phyloP scores from a whole-genome alignment of 768 basidiomycete species.

The Kwoniella newhampshirensis region DNA sequence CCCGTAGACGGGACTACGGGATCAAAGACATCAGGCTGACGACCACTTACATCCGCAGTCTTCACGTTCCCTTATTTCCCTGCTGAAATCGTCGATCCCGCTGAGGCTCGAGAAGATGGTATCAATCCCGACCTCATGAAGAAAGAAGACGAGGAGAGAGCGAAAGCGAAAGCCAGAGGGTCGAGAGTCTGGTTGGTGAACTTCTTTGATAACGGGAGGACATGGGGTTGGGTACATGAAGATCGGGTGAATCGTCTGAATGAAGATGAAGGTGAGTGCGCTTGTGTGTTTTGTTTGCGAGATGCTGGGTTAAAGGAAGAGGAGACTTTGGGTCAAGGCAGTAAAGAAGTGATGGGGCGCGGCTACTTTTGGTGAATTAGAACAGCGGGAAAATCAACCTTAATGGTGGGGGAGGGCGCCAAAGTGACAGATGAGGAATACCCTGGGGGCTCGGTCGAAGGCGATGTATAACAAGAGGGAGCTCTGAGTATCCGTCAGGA shows the following conservation, averaged over 20 bases:
- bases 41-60: slow-evolving; percentile 1
- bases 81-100: slow-evolving; percentile 64
- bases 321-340: too few species aligned
- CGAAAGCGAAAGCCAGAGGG: slow-evolving; percentile 50
- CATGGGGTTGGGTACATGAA: slow-evolving; percentile 66
- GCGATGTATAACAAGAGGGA: too few species aligned
- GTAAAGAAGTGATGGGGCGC: too few species aligned
- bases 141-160: slow-evolving; percentile 25
- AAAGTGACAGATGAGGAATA: not conserved
- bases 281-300: not conserved
- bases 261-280: slow-evolving; percentile 64
- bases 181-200: slow-evolving; percentile 66
- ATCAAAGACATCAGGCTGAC: too few species aligned
- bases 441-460: too few species aligned
- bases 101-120: slow-evolving; percentile 59
- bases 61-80: slow-evolving; percentile 82
- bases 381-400: too few species aligned
- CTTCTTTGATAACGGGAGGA: slow-evolving; percentile 68
- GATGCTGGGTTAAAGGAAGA: too few species aligned
- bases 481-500: too few species aligned
- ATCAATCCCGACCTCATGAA: slow-evolving; percentile 58
- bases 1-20: too few species aligned
- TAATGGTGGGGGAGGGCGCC: not conserved
- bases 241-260: slow-evolving; percentile 67
- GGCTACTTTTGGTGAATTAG: too few species aligned